A percentile compares a stretch with the other conserved stretches of the same genome.
Conservation (phyloP, 768 basidiomycete genomes). For the Termitomyces bulborhizus region DNA sequence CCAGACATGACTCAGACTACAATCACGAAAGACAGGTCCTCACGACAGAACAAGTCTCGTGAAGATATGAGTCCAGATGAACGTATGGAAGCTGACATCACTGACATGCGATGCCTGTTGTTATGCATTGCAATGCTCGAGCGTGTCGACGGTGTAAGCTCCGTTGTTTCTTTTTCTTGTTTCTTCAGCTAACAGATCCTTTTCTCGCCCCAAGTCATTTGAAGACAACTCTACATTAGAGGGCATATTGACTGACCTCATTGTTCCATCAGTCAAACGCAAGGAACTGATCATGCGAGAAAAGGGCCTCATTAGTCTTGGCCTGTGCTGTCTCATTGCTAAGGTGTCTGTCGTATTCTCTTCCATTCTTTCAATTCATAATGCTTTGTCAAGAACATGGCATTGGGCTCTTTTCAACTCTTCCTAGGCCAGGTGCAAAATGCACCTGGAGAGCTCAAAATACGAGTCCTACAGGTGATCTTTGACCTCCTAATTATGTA, state of each 20-base stretch:
- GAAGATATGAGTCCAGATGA: constrained; percentile 60
- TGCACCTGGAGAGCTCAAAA: constrained; percentile 69
- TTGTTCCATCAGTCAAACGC: constrained; percentile 84
- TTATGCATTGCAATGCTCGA: constrained; percentile 87
- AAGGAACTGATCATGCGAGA: constrained; percentile 81
- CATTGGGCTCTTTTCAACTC: constrained; percentile 66
- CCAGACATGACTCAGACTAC: constrained; percentile 21
- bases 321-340: constrained; percentile 83
- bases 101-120: constrained; percentile 76
- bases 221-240: constrained; percentile 77
- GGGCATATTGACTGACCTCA: constrained; percentile 77
- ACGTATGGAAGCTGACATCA: constrained; percentile 54
- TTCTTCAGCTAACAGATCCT: constrained; percentile 26
- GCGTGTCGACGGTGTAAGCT: constrained; percentile 79
- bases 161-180: constrained; percentile 12
- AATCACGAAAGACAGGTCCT: constrained; percentile 21
- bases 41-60: constrained; percentile 41
- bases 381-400: constrained; percentile 43
- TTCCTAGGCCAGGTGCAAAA: constrained; percentile 79
- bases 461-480: constrained; percentile 76
- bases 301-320: constrained; percentile 74
- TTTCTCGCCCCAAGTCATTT: constrained; percentile 39
- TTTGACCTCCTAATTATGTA: constrained; percentile 92
- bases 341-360: constrained; percentile 32
- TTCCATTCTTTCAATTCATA: not conserved